Evolutionary conservation across 2,329 filamentous ascomycete species (phyloP).

Genomic region (Volutella citrinella): DNA sequence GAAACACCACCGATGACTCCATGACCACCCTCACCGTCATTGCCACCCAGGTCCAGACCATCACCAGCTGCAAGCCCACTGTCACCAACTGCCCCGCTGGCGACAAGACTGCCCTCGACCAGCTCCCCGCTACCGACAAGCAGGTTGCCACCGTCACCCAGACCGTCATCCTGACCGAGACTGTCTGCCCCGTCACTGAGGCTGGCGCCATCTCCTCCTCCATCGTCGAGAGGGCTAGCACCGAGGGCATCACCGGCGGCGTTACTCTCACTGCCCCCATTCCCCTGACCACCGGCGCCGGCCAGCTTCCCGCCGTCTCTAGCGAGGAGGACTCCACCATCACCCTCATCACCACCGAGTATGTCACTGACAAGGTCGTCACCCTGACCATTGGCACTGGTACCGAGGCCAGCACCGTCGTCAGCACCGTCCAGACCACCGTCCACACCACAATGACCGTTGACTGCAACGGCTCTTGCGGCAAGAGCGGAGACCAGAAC

Average conservation of each 20-base stretch:
- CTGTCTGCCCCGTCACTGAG: conserved; percentile 45
- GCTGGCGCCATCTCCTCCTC: conserved; percentile 39
- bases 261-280: conserved; percentile 22
- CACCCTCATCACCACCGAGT: conserved; percentile 25
- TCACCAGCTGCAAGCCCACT: conserved; percentile 56
- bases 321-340: conserved; percentile 9
- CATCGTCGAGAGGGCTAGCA: conserved; percentile 33
- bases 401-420: conserved; percentile 31
- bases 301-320: conserved; percentile 18
- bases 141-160: conserved; percentile 34
- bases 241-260: conserved; percentile 35
- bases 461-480: conserved; percentile 20
- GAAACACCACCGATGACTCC: conserved; percentile 26
- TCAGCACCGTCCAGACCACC: conserved; percentile 43
- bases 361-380: conserved; percentile 30
- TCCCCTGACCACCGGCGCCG: conserved; percentile 37
- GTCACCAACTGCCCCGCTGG: conserved; percentile 53
- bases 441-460: conserved; percentile 36
- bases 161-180: conserved; percentile 37
- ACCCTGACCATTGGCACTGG: conserved; percentile 35
- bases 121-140: conserved; percentile 35
- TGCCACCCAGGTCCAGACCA: conserved; percentile 53
- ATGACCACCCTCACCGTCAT: conserved; percentile 47
- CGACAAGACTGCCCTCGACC: conserved; percentile 29
- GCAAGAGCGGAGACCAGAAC: too few species aligned